phyloP scores from a whole-genome alignment of 164 flowering plant species.

The Warburgia ugandensis region DNA sequence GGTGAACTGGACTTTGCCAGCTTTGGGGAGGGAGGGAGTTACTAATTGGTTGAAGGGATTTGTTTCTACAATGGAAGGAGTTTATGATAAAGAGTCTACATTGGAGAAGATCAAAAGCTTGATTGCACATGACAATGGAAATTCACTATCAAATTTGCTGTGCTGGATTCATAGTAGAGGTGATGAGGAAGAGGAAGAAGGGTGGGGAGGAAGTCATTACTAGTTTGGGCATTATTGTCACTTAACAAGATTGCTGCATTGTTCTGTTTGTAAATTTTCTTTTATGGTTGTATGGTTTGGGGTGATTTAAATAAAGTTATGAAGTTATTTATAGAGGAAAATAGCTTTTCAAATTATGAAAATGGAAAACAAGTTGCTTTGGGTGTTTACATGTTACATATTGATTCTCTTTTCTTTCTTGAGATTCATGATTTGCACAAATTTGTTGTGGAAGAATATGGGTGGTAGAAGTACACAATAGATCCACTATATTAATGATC shows the following conservation, averaged over 20 bases:
- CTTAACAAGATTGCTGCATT: slow-evolving; percentile 11
- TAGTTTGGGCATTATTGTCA: slow-evolving; percentile 50
- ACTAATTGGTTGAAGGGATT: slow-evolving; percentile 95
- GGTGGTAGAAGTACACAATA: no score
- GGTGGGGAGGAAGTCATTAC: slow-evolving; percentile 26
- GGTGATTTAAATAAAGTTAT: no score
- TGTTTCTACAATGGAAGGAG: slow-evolving; percentile 66
- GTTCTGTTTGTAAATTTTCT: no score
- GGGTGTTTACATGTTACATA: no score
- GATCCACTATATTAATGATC: no score
- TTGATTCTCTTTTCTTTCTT: no score
- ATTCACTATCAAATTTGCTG: slow-evolving; percentile 64
- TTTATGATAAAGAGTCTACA: slow-evolving; percentile 55
- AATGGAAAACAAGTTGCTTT: no score
- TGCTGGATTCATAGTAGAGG: slow-evolving; percentile 84
- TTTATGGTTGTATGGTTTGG: no score
- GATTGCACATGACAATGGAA: slow-evolving; percentile 73
- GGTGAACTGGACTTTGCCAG: slow-evolving; percentile 69
- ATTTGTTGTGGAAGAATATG: no score
- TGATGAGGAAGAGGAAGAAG: slow-evolving; percentile 17
- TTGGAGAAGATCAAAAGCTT: slow-evolving; percentile 47
- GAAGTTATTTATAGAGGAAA: no score
- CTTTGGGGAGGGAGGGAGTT: slow-evolving; percentile 61
- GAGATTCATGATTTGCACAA: no score
- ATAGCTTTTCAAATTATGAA: no score